Evolutionary conservation across 139 green algal genomes (phyloP), one percentile per base, ranked within the genome.

Genomic region (Microglena sp.): DNA sequence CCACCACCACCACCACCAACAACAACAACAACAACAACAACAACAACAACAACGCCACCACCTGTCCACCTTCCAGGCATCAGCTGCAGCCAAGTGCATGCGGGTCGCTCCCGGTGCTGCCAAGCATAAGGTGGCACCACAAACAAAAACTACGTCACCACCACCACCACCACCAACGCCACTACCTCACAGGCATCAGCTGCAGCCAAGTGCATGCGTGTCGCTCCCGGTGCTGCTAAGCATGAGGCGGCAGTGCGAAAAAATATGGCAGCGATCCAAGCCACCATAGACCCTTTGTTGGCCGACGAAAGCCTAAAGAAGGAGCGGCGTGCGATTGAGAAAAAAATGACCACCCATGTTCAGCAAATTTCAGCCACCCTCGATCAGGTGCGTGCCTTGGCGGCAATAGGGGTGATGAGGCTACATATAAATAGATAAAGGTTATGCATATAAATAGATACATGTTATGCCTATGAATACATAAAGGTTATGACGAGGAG

Each of bases 361-460:
- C 81, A 89, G 67, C 85, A 91, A 72, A 86, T 91, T 59, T 82
- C 72, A 3, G 85, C 77, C 44, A 88, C 81, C 4, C 71, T 74
- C 36, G 68, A 84, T 31, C 75, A 87, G 68, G 79, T 50, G 40
- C 40, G 40, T 50, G 40, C 18, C 11, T n/a, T n/a, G n/a, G n/a
- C 40, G 15, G 40, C 40, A n/a, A n/a, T n/a, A n/a, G n/a, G n/a
- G n/a, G n/a, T n/a, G n/a, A n/a, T n/a, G n/a, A n/a, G n/a, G n/a
- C n/a, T n/a, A n/a, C n/a, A n/a, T n/a, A n/a, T n/a, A n/a, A n/a
- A n/a, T n/a, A n/a, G n/a, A n/a, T n/a, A n/a, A 50, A 50, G 15
- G 40, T 50, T 50, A 18, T 18, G 40, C 40, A 15, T n/a, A n/a
- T n/a, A n/a, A n/a, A n/a, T n/a, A n/a, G n/a, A n/a, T n/a, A n/a